Conservation (phyloP, 768 basidiomycete species). For the Agrocybe chaxingu region DNA sequence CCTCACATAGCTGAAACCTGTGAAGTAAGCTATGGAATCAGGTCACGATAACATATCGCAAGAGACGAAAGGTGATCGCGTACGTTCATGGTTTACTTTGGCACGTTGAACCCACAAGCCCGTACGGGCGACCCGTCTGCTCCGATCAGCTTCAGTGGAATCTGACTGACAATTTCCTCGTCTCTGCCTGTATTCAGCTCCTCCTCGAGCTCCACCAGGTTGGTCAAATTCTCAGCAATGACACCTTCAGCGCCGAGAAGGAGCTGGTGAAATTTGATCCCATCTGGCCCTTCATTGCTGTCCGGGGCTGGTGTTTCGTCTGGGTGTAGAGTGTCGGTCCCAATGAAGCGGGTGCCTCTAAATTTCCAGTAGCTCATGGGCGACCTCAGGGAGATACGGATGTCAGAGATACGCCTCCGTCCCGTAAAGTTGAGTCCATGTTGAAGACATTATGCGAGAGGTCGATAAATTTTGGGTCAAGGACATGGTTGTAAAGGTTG, state of each 20-base stretch:
- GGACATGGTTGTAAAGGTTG: background rate
- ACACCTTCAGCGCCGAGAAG: constrained; percentile 60
- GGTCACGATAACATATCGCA: no score
- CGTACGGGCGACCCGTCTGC: constrained; percentile 72
- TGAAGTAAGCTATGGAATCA: no score
- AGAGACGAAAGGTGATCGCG: no score
- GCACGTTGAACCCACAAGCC: constrained; percentile 46
- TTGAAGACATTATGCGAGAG: constrained; percentile 48
- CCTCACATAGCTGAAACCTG: no score
- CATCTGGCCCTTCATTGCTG: constrained; percentile 28
- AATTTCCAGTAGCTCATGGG: constrained; percentile 43
- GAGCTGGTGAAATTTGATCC: constrained; percentile 54
- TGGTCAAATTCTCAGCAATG: constrained; percentile 70
- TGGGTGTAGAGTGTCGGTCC: constrained; percentile 63
- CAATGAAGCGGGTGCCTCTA: constrained; percentile 57
- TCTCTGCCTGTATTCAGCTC: background rate
- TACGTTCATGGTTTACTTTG: no score
- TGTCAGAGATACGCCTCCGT: constrained; percentile 53
- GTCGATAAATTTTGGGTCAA: constrained; percentile 35
- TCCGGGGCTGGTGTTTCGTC: constrained; percentile 54
- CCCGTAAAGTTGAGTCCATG: constrained; percentile 42
- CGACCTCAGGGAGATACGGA: constrained; percentile 60
- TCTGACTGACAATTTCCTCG: constrained; percentile 42
- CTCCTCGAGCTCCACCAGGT: constrained; percentile 40
- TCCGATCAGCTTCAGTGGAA: constrained; percentile 55